Percentiles rank a stretch among this genome's conserved stretches.
phyloP scores from a whole-genome alignment of 768 basidiomycete genomes.

The Daedaleopsis nitida region DNA sequence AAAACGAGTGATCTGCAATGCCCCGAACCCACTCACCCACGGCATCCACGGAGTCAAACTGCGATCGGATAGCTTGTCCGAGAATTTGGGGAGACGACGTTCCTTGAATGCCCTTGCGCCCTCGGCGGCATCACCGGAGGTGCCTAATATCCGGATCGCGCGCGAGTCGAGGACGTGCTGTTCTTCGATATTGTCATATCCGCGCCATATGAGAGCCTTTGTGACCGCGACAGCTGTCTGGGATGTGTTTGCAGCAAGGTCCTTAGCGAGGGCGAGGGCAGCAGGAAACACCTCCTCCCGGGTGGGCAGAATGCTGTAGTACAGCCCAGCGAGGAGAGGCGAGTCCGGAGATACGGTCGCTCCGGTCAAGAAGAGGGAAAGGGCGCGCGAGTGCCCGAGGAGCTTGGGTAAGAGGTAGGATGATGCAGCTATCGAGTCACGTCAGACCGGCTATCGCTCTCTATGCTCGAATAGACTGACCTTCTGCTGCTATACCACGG shows the following conservation, averaged over 20 bases:
- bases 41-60: constrained; percentile 45
- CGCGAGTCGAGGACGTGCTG: constrained; percentile 57
- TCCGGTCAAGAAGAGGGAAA: constrained; percentile 52
- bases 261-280: constrained; percentile 52
- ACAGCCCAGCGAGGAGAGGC: constrained; percentile 44
- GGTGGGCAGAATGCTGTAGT: constrained; percentile 47
- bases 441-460: background rate
- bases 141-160: constrained; percentile 43
- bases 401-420: constrained; percentile 57
- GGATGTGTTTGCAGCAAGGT: constrained; percentile 53
- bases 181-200: constrained; percentile 52
- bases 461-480: constrained; percentile 26
- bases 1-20: background rate
- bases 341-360: constrained; percentile 46
- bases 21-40: constrained; percentile 43
- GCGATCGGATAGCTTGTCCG: constrained; percentile 39
- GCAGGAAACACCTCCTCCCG: constrained; percentile 55
- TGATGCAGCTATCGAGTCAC: constrained; percentile 23
- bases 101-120: constrained; percentile 53
- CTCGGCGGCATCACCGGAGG: constrained; percentile 45
- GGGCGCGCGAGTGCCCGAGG: constrained; percentile 52
- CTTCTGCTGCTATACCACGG: constrained; percentile 52
- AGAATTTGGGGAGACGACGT: constrained; percentile 45
- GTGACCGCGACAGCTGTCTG: constrained; percentile 52
- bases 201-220: constrained; percentile 54